A percentile compares a stretch with the other conserved stretches of the same genome.
phyloP scores from a whole-genome alignment of 2,329 filamentous ascomycete species.

The Cladosporium sp. region DNA sequence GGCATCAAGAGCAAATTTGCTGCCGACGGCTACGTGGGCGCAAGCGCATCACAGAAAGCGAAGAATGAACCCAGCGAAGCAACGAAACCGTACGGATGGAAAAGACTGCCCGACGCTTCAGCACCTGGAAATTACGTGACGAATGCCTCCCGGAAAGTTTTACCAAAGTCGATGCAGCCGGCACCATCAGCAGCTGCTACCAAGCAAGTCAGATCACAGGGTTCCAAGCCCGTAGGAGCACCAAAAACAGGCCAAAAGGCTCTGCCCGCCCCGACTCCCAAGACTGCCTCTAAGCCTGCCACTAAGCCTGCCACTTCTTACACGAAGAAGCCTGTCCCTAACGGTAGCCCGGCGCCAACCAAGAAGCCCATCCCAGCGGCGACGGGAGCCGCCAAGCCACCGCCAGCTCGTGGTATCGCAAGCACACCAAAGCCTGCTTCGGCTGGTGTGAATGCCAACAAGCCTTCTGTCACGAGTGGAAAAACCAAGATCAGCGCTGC shows the following conservation, averaged over 20 bases:
- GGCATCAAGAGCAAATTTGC: slow-evolving; percentile 36
- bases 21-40: slow-evolving; percentile 33
- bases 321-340: slow-evolving; percentile 2
- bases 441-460: slow-evolving; percentile 17
- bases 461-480: background rate
- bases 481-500: slow-evolving; percentile 28
- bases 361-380: slow-evolving; percentile 12
- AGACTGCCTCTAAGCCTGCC: background rate
- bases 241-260: slow-evolving; percentile 22
- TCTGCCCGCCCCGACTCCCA: slow-evolving; percentile 21
- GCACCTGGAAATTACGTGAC: slow-evolving; percentile 20
- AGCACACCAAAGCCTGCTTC: slow-evolving; percentile 20
- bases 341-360: background rate
- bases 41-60: slow-evolving; percentile 18
- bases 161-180: slow-evolving; percentile 6
- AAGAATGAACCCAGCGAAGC: slow-evolving; percentile 20
- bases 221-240: slow-evolving; percentile 8
- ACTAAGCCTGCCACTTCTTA: background rate
- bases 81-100: slow-evolving; percentile 22
- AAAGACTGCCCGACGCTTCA: slow-evolving; percentile 21
- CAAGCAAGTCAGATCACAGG: slow-evolving; percentile 14
- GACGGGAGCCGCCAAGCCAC: background rate
- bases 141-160: slow-evolving; percentile 17
- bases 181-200: slow-evolving; percentile 13
- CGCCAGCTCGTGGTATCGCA: background rate